Evolutionary conservation across 371 early-diverging fungal species (phyloP), one percentile per base, ranked within the genome.

Genomic region (Astathelohania contejeani): DNA sequence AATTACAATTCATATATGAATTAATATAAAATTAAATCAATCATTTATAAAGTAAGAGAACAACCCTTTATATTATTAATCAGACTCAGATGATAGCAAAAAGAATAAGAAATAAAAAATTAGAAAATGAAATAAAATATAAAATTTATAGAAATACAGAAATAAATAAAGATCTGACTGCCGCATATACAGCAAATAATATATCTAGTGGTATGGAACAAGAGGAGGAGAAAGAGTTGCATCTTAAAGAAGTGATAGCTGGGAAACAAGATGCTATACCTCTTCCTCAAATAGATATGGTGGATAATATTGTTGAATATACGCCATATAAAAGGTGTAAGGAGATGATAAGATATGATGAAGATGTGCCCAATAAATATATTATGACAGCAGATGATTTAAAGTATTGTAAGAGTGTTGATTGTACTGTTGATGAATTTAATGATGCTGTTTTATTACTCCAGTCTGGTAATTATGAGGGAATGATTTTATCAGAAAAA

Each of bases 181-280:
- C 62, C 25, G 63, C 58, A 16, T 67, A 63, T 49, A 26, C 45
- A 37, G 56, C 56, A 23, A 25, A 37, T 2, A 24, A 43, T 19
- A 49, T 58, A 29, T 56, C 49, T 45, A 63, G 63, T 44, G 67
- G 67, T 16, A 67, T 67, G 67, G 67, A 67, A 40, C 63, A 58
- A 6, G 67, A 67, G n/a, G 67, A 67, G 35, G 67, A 67, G 40
- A 67, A 67, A 51, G 67, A 67, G 45, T 28, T 56, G 12, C 67
- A 67, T 24, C n/a, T n/a, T n/a, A n/a, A n/a, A n/a, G n/a, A n/a
- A n/a, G n/a, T n/a, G n/a, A n/a, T n/a, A n/a, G n/a, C n/a, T n/a
- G n/a, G n/a, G n/a, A n/a, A n/a, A n/a, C n/a, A n/a, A n/a, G n/a
- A n/a, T n/a, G n/a, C n/a, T n/a, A n/a, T n/a, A n/a, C n/a, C n/a